Conservation (phyloP, 192 early-diverging fungal species). For the Coemansia sp. region DNA sequence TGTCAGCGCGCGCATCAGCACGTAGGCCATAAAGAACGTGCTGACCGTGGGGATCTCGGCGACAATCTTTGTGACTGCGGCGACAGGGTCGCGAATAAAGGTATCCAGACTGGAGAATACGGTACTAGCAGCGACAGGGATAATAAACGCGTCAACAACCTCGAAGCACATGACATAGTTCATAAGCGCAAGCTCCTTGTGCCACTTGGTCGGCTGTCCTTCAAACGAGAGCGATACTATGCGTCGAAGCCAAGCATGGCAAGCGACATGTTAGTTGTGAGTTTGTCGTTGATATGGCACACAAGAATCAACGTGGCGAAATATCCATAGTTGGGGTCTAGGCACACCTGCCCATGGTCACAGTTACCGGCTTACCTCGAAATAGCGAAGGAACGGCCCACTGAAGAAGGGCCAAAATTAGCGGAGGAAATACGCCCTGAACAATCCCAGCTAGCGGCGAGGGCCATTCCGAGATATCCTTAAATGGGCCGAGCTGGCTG, state of each 20-base stretch:
- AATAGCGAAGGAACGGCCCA: not conserved
- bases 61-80: not conserved
- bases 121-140: conserved; percentile 1
- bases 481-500: conserved; percentile 1
- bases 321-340: not conserved
- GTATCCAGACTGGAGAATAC: conserved; percentile 7
- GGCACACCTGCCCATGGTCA: not conserved
- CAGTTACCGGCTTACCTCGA: not conserved
- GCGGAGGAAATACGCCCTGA: conserved; percentile 15
- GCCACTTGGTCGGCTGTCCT: conserved; percentile 8
- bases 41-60: conserved; percentile 9
- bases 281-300: not conserved
- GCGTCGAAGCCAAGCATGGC: not conserved
- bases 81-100: conserved; percentile 11
- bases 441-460: conserved; percentile 6
- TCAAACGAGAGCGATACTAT: conserved; percentile 8
- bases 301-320: not conserved
- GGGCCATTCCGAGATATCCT: conserved; percentile 11
- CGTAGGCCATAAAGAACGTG: conserved; percentile 21
- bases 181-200: conserved; percentile 11
- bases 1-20: conserved; percentile 12
- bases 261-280: not conserved
- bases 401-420: conserved; percentile 12
- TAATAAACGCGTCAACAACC: conserved; percentile 11
- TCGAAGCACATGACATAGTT: conserved; percentile 14